Evolutionary conservation across 192 early-diverging fungal genomes (phyloP).

Genomic region (Backusella liffmaniae): DNA sequence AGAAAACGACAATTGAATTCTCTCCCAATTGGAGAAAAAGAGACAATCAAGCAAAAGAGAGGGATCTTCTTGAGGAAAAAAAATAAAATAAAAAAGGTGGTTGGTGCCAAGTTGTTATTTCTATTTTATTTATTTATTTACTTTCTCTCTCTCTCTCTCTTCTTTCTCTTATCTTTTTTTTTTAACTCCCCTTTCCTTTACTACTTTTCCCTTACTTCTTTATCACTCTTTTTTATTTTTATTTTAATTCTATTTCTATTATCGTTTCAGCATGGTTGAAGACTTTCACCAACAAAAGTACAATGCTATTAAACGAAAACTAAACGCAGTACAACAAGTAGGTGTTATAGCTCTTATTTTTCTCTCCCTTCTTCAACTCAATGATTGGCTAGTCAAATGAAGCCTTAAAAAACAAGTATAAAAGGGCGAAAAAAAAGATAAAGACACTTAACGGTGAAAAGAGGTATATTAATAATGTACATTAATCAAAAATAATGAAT

Average conservation of each 20-base stretch:
- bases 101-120: conserved; percentile 11
- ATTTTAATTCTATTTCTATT: neutral
- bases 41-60: neutral
- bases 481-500: neutral
- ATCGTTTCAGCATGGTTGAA: conserved; percentile 10
- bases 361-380: neutral
- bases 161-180: neutral
- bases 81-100: neutral
- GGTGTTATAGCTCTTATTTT: too few relatives aligned
- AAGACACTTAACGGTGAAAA: conserved; percentile 12
- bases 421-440: conserved; percentile 20
- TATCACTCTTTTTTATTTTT: neutral
- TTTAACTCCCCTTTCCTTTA: neutral
- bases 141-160: neutral
- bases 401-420: conserved; percentile 3
- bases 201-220: neutral
- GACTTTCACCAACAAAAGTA: conserved; percentile 30
- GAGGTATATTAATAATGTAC: conserved; percentile 13
- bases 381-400: conserved; percentile 5
- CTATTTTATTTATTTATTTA: neutral
- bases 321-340: conserved; percentile 41
- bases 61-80: neutral
- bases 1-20: neutral
- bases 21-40: neutral
- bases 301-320: conserved; percentile 37